Base-by-base conservation (phyloP, 225 moss, liverwort and hornwort species). In the Ulota crispa region DNA sequence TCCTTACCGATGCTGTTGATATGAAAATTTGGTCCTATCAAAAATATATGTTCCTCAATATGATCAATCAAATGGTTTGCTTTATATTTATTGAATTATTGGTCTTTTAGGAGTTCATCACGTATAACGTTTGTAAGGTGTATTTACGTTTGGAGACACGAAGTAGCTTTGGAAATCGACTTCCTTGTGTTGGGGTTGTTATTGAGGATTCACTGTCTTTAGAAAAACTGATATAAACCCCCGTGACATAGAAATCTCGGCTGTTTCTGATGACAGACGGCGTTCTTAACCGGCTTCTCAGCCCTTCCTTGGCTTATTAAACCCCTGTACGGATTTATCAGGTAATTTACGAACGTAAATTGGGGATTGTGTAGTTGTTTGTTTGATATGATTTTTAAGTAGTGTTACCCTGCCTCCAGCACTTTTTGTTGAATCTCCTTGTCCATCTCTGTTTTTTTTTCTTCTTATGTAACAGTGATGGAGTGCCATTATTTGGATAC, bases 251-350 rank as follows among this genome's bases (percentile, higher is more conserved):
- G 19, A 45, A 59, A 71, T 2, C 12, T 71, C 75, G 70, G 66
- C 27, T 86, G 78, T 75, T 75, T 75, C 20, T 28, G 20, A 10
- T 74, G 70, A 57, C 85, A 92, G 92, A 92, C 92, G n/a, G 90
- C 92, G 75, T 82, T 92, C 45, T 84, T 92, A 55, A 82, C 92
- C 32, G 92, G 92, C 64, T 77, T 92, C 81, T 87, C 90, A 42
- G 30, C 92, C 50, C 88, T 92, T 70, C 92, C 92, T 64, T 92
- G 92, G 92, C 90, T 92, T 41, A 88, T 92, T 19, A 92, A 92
- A 72, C 92, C 92, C 69, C 66, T 92, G 21, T 92, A 92, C 57
- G 92, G 92, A 75, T 92, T 92, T 78, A 85, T 92, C 79, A 92
- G 92, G 92, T 92, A 83, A n/a, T 43, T 28, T 21, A n/a, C 59